Conservation (phyloP, 1,284 basidiomycete genomes). For the Microbotryum saponariae region DNA sequence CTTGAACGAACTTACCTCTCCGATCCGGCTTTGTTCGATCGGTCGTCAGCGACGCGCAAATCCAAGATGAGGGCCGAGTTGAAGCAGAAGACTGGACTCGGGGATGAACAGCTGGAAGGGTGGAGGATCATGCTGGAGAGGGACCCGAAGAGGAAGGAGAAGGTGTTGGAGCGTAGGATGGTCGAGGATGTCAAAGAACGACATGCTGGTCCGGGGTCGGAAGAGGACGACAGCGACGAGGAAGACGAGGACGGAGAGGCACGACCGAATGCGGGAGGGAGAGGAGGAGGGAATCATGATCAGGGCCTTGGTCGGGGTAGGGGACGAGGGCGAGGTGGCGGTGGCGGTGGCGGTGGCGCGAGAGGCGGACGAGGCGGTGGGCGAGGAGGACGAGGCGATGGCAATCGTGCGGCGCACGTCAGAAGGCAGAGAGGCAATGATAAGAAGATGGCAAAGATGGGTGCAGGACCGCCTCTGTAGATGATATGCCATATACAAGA, state of each 20-base stretch:
- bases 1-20: slow-evolving; percentile 67
- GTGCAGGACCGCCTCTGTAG: slow-evolving; percentile 25
- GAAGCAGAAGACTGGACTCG: slow-evolving; percentile 59
- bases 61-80: slow-evolving; percentile 59
- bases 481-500: neutral
- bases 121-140: slow-evolving; percentile 79
- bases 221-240: too few species aligned
- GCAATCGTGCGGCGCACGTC: slow-evolving; percentile 39
- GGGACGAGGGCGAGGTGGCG: neutral
- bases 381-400: slow-evolving; percentile 33
- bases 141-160: slow-evolving; percentile 46
- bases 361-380: slow-evolving; percentile 7
- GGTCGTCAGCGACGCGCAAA: slow-evolving; percentile 63
- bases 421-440: slow-evolving; percentile 43
- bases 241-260: too few species aligned
- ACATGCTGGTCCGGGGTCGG: neutral
- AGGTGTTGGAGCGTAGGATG: slow-evolving; percentile 37
- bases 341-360: neutral
- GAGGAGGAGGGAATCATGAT: slow-evolving; percentile 5
- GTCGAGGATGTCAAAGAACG: slow-evolving; percentile 14
- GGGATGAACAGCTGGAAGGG: slow-evolving; percentile 75
- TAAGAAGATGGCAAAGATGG: slow-evolving; percentile 43
- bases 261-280: slow-evolving; percentile 9
- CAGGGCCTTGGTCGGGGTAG: too few species aligned
- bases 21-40: slow-evolving; percentile 63